Evolutionary conservation across 768 basidiomycete genomes (phyloP).

Genomic region (Psilocybe sp.): DNA sequence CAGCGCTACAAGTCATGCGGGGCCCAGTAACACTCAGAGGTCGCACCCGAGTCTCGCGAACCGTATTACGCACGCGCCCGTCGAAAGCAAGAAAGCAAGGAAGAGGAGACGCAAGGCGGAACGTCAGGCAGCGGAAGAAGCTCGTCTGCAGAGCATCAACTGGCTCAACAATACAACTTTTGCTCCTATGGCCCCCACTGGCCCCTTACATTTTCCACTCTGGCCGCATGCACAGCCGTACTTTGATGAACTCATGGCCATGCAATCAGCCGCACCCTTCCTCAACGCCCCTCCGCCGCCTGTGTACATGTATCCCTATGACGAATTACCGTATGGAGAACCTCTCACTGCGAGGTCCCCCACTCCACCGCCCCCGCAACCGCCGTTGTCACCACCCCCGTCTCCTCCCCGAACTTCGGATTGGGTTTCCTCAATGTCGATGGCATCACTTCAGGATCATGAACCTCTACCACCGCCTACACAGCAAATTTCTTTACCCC

Average conservation of each 20-base stretch:
- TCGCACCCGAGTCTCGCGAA: constrained; percentile 17
- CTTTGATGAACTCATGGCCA: neutral
- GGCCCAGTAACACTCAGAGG: constrained; percentile 6
- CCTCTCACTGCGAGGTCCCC: neutral
- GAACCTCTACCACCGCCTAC: no score
- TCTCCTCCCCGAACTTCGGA: constrained; percentile 18
- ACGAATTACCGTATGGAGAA: neutral
- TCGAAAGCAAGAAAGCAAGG: constrained; percentile 36
- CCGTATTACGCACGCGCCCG: constrained; percentile 16
- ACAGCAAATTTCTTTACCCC: no score
- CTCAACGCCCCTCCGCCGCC: neutral
- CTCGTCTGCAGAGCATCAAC: constrained; percentile 15
- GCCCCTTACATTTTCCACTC: neutral
- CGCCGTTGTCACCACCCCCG: constrained; percentile 6
- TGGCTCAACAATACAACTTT: constrained; percentile 14
- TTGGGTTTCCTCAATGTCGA: constrained; percentile 43
- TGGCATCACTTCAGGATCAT: constrained; percentile 20
- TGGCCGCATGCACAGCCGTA: neutral
- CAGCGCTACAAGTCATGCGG: constrained; percentile 12
- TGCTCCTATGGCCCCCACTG: constrained; percentile 6
- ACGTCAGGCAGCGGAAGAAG: constrained; percentile 27
- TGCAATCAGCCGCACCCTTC: neutral
- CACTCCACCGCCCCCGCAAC: neutral
- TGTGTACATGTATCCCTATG: neutral
- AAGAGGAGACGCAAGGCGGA: constrained; percentile 38